Conservation (phyloP, 2,329 filamentous ascomycete genomes). For the Ophiocordyceps sinensis region DNA sequence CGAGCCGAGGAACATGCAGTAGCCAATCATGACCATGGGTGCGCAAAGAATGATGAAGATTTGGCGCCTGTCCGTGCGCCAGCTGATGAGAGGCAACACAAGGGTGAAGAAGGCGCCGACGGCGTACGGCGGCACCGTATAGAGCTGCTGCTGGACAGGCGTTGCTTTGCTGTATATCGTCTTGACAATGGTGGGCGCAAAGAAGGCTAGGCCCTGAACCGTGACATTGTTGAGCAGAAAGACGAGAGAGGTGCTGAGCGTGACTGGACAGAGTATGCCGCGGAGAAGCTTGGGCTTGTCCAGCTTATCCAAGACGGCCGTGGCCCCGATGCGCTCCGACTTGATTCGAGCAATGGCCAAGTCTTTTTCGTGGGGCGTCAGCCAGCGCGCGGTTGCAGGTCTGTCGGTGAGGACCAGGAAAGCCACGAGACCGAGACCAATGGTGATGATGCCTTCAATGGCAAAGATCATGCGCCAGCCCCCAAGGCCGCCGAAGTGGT, state of each 20-base stretch:
- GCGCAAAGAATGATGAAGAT: conserved; percentile 46
- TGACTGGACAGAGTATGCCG: conserved; percentile 51
- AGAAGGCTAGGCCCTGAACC: conserved; percentile 57
- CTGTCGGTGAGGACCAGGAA: conserved; percentile 55
- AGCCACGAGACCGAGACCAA: conserved; percentile 38
- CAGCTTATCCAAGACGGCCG: conserved; percentile 48
- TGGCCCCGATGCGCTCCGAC: conserved; percentile 49
- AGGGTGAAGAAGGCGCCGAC: conserved; percentile 55
- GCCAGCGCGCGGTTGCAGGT: conserved; percentile 53
- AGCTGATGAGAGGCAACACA: conserved; percentile 44
- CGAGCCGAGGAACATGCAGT: conserved; percentile 54
- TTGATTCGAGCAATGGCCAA: conserved; percentile 53
- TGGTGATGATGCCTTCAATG: conserved; percentile 49
- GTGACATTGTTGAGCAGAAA: conserved; percentile 56
- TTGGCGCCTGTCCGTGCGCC: conserved; percentile 42
- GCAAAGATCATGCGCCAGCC: conserved; percentile 57
- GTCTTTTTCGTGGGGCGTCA: conserved; percentile 49
- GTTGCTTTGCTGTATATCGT: conserved; percentile 46
- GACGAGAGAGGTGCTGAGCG: conserved; percentile 38
- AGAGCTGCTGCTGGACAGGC: conserved; percentile 50
- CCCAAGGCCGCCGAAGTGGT: conserved; percentile 39
- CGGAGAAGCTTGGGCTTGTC: conserved; percentile 42
- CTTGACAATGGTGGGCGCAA: conserved; percentile 51
- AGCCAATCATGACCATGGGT: conserved; percentile 53
- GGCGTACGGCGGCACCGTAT: conserved; percentile 56